Conservation (phyloP, 768 basidiomycete genomes). For the Naganishia kalamii region DNA sequence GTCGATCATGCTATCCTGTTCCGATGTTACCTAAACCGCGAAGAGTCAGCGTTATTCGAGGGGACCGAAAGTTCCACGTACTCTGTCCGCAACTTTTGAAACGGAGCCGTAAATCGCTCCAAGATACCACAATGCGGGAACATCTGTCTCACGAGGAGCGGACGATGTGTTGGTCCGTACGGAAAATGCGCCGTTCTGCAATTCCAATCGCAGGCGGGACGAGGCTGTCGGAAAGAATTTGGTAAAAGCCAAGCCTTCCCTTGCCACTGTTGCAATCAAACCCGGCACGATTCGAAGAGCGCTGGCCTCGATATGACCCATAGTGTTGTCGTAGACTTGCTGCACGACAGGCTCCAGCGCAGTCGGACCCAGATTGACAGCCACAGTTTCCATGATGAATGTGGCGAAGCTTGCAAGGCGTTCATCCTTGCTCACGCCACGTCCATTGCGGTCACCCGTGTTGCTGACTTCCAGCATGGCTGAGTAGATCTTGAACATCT, state of each 20-base stretch:
- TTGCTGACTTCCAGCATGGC: conserved; percentile 21
- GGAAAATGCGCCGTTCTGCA: conserved; percentile 11
- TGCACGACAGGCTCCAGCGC: conserved; percentile 78
- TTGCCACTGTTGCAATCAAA: conserved; percentile 51
- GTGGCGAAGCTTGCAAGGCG: conserved; percentile 10
- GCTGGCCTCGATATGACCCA: conserved; percentile 83
- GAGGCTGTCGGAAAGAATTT: conserved; percentile 13
- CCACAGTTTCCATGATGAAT: conserved; percentile 9
- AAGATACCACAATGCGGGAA: conserved; percentile 3
- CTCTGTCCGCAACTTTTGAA: not conserved
- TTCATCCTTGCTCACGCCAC: conserved; percentile 6
- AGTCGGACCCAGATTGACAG: conserved; percentile 59
- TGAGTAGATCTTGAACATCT: conserved; percentile 19
- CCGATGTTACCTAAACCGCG: conserved; percentile 56
- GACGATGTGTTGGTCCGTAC: conserved; percentile 10
- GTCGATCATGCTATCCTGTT: conserved; percentile 59
- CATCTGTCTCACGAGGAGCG: conserved; percentile 6
- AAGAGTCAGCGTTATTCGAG: no score
- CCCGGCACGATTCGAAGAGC: conserved; percentile 85
- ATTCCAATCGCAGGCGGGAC: not conserved
- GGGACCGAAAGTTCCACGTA: not conserved
- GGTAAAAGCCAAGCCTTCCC: conserved; percentile 7
- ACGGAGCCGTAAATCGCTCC: conserved; percentile 11
- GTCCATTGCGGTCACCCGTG: conserved; percentile 13
- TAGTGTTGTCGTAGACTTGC: conserved; percentile 76